Base-by-base conservation (phyloP, 148 eudicot genomes). In the Mesembryanthemum crystallinum region DNA sequence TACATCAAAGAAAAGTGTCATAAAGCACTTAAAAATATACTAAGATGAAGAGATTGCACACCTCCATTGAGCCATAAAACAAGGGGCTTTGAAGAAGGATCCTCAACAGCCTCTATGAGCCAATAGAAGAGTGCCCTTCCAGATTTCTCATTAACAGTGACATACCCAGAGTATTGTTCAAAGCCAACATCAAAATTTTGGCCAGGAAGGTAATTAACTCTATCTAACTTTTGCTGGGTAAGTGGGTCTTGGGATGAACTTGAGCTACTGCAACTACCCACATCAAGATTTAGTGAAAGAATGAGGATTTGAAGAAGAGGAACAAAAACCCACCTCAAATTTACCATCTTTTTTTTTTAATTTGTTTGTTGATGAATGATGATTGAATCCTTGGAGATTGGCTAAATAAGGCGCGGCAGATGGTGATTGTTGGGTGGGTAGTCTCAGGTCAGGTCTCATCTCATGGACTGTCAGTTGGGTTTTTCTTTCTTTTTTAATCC, bases 41-140 rank as follows among this genome's bases (percentile, higher is more conserved):
- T 24, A 58, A 51, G 57, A 27, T 33, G 20, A 12, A 72, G 55
- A 71, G 30, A 63, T 13, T 35, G 17, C n/a, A n/a, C 17, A 93
- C 98, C 98, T 91, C 98, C 98, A 86, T 93, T 91, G 52, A 91
- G 96, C 98, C 98, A 93, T 73, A 93, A 87, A 81, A 93, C 76
- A 63, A 93, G 82, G 73, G 98, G 98, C 64, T 93, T 93, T 8
- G 94, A 86, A 77, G 84, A 73, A 71, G 98, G 89, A 45, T 91
- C 88, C 27, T 89, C 87, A 67, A 64, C 83, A 79, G 98, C 90
- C 75, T 93, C 98, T 81, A 82, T 81, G 64, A 93, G 86, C 98
- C 98, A 93, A 43, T 93, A 93, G 71, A 93, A 93, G 20, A 93
- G 81, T 1, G 90, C 78, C 78, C 98, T 93, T 64, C 94, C 94